phyloP scores from a whole-genome alignment of 2,329 filamentous ascomycete genomes.

The Colletotrichum sp. region DNA sequence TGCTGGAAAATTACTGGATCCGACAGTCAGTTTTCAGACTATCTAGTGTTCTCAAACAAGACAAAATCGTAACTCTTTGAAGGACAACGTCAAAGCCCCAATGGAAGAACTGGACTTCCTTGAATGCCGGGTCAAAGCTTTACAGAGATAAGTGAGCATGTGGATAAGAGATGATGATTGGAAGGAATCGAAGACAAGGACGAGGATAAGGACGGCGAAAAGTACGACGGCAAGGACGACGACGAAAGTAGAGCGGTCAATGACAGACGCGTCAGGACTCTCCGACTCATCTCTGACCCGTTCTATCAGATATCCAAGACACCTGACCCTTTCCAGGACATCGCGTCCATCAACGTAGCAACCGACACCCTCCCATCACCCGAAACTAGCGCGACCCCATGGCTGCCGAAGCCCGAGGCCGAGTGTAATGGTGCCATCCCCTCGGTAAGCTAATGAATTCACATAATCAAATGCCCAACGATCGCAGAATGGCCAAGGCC shows the following conservation, averaged over 20 bases:
- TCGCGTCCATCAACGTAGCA: not conserved
- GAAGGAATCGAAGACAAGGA: not conserved
- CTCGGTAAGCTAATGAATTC: not conserved
- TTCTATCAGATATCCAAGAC: not conserved
- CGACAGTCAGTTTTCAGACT: not conserved
- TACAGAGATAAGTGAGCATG: not conserved
- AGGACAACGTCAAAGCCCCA: too few species aligned
- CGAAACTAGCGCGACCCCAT: not conserved
- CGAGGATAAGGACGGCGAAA: not conserved
- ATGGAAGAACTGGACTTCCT: not conserved
- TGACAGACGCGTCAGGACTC: not conserved
- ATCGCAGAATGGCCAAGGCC: not conserved
- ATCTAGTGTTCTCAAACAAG: not conserved
- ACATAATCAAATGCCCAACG: not conserved
- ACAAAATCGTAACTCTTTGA: fast-evolving
- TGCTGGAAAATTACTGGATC: not conserved
- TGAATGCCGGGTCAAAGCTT: not conserved
- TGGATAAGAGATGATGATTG: not conserved
- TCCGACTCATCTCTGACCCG: fast-evolving
- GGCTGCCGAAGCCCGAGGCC: not conserved
- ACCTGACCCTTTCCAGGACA: not conserved
- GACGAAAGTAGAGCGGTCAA: not conserved
- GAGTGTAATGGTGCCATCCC: not conserved
- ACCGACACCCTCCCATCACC: not conserved
- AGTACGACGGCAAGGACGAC: too few species aligned